Evolutionary conservation across 768 basidiomycete genomes (phyloP).

Genomic region (Gloeophyllum trabeum): DNA sequence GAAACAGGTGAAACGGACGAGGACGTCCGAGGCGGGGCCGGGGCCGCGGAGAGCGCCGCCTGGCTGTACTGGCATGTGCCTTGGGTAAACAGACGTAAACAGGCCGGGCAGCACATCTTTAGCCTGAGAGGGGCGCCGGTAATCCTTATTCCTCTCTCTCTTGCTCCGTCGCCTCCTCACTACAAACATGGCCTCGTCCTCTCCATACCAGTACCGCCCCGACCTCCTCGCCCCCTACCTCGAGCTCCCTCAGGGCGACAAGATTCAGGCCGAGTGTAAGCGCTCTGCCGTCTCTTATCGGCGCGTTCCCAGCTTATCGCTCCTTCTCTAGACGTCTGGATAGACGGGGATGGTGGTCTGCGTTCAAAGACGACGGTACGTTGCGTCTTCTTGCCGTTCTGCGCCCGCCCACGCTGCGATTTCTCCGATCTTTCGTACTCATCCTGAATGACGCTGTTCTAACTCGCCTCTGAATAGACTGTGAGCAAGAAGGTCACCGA

Average conservation of each 20-base stretch:
- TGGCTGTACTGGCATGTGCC: too few species aligned
- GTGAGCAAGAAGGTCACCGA: constrained; percentile 78
- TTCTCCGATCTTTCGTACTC: neutral
- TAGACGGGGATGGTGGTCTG: constrained; percentile 89
- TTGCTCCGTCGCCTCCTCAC: too few species aligned
- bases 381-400: constrained; percentile 6
- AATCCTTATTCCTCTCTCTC: too few species aligned
- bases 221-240: constrained; percentile 88
- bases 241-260: constrained; percentile 80
- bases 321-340: constrained; percentile 76
- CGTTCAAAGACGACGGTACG: constrained; percentile 93
- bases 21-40: too few species aligned
- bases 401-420: neutral
- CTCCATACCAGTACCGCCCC: constrained; percentile 42
- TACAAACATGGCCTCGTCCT: constrained; percentile 1
- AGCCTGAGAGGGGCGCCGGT: too few species aligned
- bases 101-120: too few species aligned
- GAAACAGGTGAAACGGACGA: too few species aligned
- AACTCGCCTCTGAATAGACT: constrained; percentile 40
- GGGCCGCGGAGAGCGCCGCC: too few species aligned
- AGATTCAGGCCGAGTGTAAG: constrained; percentile 90
- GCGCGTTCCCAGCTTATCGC: constrained; percentile 8
- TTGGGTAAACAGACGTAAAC: too few species aligned
- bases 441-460: neutral
- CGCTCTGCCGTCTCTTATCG: constrained; percentile 6